Evolutionary conservation across 257 asterid species (phyloP), one percentile per base, ranked within the genome.

Genomic region (Solanum phureja): DNA sequence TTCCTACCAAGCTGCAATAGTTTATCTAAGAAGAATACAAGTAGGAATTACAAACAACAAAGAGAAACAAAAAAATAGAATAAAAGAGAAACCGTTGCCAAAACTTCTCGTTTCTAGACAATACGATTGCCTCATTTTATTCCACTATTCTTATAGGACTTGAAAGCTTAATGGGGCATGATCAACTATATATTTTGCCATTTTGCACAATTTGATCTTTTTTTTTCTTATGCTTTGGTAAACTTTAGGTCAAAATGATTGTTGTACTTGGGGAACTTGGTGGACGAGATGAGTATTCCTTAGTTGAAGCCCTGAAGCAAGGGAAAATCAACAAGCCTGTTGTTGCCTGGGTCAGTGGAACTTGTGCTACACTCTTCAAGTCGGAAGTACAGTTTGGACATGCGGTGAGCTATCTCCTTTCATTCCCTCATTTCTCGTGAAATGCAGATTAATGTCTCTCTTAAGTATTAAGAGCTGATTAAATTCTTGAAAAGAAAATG

Each of bases 321-420:
- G n/a, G n/a, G n/a, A n/a, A n/a, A n/a, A n/a, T n/a, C n/a, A n/a
- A n/a, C n/a, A n/a, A n/a, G n/a, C n/a, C n/a, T n/a, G n/a, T n/a
- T n/a, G n/a, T n/a, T n/a, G n/a, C n/a, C n/a, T n/a, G n/a, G n/a
- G n/a, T n/a, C n/a, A n/a, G n/a, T n/a, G n/a, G n/a, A n/a, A n/a
- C n/a, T n/a, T n/a, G n/a, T n/a, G n/a, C n/a, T n/a, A n/a, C n/a
- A n/a, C n/a, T n/a, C n/a, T n/a, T n/a, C n/a, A 97, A 96, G 89
- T 97, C 99, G 6, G 99, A 97, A 96, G 99, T 97, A 64, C 99
- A 97, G 90, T 97, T 97, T 89, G 99, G 99, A 88, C 99, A 97
- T 89, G 99, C 99, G 94, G 99, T 97, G 91, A 95, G 98, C 90
- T 77, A 83, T 74, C 89, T 34, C 34, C 66, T 56, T 88, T 89